Conservation (phyloP, 169 alveolate species). For the Blepharisma undulans region DNA sequence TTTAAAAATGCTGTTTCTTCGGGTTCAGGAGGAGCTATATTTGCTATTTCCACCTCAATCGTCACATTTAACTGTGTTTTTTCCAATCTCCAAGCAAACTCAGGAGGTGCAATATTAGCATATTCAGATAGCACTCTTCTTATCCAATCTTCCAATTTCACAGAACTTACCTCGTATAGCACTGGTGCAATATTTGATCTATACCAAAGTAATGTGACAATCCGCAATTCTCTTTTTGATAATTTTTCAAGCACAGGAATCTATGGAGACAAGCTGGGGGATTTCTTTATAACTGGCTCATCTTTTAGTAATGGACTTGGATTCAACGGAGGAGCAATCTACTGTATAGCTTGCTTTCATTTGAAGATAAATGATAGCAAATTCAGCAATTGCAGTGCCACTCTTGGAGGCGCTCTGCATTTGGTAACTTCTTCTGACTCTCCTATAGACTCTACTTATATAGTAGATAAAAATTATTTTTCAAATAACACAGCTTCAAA, state of each 20-base stretch:
- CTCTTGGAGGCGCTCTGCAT: neutral
- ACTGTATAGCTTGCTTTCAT: neutral
- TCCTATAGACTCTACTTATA: neutral
- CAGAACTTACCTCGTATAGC: neutral
- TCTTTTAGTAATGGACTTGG: neutral
- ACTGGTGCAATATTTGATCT: neutral
- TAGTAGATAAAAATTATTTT: neutral
- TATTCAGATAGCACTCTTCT: neutral
- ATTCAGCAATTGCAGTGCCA: neutral
- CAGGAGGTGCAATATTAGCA: neutral
- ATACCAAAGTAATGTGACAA: neutral
- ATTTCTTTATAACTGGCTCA: neutral
- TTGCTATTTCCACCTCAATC: neutral
- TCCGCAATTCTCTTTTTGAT: neutral
- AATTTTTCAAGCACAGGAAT: neutral
- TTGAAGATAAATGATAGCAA: neutral
- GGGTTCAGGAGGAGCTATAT: slow-evolving; percentile 10
- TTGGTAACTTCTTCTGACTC: neutral
- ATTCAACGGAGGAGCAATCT: neutral
- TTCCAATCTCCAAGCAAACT: neutral
- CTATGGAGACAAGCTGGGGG: neutral
- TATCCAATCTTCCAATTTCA: neutral
- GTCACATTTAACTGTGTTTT: neutral
- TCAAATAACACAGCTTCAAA: neutral
- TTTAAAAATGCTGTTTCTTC: neutral